Evolutionary conservation across 2,329 filamentous ascomycete species (phyloP).

Genomic region (Sclerotinia subarctica): DNA sequence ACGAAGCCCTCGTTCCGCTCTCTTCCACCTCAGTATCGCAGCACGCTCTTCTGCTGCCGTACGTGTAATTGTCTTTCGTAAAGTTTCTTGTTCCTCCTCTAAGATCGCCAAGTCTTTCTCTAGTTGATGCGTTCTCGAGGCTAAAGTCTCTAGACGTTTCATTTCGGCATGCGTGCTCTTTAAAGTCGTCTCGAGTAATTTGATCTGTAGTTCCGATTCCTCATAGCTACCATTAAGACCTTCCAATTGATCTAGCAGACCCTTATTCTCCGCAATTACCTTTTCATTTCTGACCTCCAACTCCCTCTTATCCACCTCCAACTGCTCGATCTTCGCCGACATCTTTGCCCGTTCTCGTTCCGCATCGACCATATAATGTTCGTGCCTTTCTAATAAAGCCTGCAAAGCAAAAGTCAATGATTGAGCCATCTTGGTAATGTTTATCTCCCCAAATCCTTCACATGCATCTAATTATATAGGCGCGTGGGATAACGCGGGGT

Average conservation of each 20-base stretch:
- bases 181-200: conserved; percentile 71
- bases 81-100: conserved; percentile 73
- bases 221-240: conserved; percentile 72
- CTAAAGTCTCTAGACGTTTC: conserved; percentile 69
- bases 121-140: conserved; percentile 70
- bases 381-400: conserved; percentile 88
- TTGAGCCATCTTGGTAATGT: conserved; percentile 30
- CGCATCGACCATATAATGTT: conserved; percentile 89
- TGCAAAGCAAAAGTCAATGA: conserved; percentile 71
- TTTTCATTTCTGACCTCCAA: conserved; percentile 74
- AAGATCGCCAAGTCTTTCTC: conserved; percentile 76
- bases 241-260: conserved; percentile 80
- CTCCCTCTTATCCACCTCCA: conserved; percentile 65
- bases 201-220: conserved; percentile 77
- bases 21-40: conserved; percentile 78
- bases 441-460: neutral
- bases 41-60: conserved; percentile 74
- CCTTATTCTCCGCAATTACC: conserved; percentile 79
- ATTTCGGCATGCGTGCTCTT: conserved; percentile 75
- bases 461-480: conserved; percentile 9
- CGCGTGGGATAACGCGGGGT: conserved; percentile 13
- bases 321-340: conserved; percentile 23
- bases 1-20: conserved; percentile 74
- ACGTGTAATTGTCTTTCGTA: conserved; percentile 64
- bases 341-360: conserved; percentile 67